Evolutionary conservation across 148 eudicot species (phyloP), one percentile per base, ranked within the genome.

Genomic region (Agrostemma githago): DNA sequence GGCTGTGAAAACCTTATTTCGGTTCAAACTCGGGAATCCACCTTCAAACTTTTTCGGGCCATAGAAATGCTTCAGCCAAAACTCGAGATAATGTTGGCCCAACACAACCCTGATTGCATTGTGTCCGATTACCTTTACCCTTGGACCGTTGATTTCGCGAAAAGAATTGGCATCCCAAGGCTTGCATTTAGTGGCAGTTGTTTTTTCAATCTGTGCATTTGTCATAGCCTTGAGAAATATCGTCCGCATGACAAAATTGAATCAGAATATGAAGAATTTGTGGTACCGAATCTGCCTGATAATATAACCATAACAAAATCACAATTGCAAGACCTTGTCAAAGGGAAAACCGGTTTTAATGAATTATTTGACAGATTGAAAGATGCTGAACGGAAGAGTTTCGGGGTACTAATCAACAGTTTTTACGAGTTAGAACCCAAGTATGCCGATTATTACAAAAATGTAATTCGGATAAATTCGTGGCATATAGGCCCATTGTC

Each of bases 401-500:
- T 78, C 68, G 90, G 90, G 17, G 82, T 83, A 20, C 10, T 87
- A 34, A 78, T 82, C 73, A 87, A 87, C 66, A 85, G 87, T 66
- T 87, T 87, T 67, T 81, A 82, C 59, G 88, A 71, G 17, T 62
- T 87, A 20, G 90, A 87, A 74, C 51, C 74, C 0, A 75, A 60
- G 68, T 87, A 87, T 57, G 86, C 78, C 0, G 84, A 83, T 60
- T 87, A 83, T 74, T 87, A 75, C 26, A 59, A 71, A 11, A 68
- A 78, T 39, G 76, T 71, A 58, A 76, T 87, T 26, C 83, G 84
- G 26, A 80, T 79, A 3, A 87, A 73, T 68, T 78, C 88, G 51
- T 87, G 90, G 90, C 79, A 77, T 57, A 74, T 87, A 8, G 90
- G 90, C 10, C 90, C 90, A 0, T 79, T 85, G 70, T 82, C 78